Percentiles rank a stretch among this genome's conserved stretches.
phyloP scores from a whole-genome alignment of 805 yeast species.

The Yarrowia sp. region DNA sequence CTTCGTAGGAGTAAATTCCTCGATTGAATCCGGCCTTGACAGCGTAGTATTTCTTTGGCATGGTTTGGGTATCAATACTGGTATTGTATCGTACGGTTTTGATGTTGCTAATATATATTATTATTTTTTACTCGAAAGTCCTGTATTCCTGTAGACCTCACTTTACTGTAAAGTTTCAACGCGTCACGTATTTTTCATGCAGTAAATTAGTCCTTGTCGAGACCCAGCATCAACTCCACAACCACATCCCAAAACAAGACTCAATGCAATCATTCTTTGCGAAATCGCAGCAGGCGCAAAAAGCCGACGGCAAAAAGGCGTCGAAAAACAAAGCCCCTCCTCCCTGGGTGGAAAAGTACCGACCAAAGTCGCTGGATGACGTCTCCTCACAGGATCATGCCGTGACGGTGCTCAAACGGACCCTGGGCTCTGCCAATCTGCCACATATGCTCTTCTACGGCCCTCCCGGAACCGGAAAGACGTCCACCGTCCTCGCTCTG shows the following conservation, averaged over 20 bases:
- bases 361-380: slow-evolving; percentile 84
- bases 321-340: slow-evolving; percentile 3
- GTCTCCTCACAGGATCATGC: slow-evolving; percentile 92
- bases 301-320: not conserved
- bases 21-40: too few species aligned
- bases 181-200: slow-evolving; percentile 20
- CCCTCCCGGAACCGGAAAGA: slow-evolving; percentile 93
- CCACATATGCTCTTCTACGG: slow-evolving; percentile 85
- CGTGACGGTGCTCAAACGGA: slow-evolving; percentile 72
- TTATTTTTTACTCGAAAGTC: too few species aligned
- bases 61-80: too few species aligned
- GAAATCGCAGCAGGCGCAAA: slow-evolving; percentile 16
- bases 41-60: too few species aligned
- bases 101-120: too few species aligned
- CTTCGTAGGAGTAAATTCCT: too few species aligned
- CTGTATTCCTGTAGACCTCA: too few species aligned
- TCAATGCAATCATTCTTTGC: slow-evolving; percentile 23
- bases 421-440: slow-evolving; percentile 67
- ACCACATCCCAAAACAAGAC: too few species aligned
- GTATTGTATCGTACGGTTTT: too few species aligned
- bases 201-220: not conserved
- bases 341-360: slow-evolving; percentile 36
- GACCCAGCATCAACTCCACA: not conserved
- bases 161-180: not conserved
- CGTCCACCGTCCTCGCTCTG: slow-evolving; percentile 81